Percentiles rank a stretch among this genome's conserved stretches.
Conservation (phyloP, 2,329 filamentous ascomycete species). For the Colletotrichum lini region DNA sequence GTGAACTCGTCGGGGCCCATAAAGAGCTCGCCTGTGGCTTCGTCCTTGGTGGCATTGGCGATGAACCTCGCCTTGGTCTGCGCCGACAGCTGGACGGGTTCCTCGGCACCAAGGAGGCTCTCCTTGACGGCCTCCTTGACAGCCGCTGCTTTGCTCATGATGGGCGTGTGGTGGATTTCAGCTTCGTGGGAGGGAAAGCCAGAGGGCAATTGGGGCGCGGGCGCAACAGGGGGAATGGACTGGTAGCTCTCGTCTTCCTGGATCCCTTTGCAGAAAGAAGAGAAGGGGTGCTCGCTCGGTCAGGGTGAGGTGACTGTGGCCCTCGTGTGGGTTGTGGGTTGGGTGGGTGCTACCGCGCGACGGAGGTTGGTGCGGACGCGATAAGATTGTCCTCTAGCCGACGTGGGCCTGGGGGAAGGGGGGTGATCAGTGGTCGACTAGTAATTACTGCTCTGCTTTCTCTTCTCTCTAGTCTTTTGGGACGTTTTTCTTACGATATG, state of each 20-base stretch:
- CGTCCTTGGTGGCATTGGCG: slow-evolving; percentile 81
- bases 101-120: slow-evolving; percentile 76
- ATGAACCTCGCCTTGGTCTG: slow-evolving; percentile 84
- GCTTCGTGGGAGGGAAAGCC: slow-evolving; percentile 10
- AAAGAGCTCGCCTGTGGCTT: slow-evolving; percentile 81
- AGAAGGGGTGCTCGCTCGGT: slow-evolving; percentile 18
- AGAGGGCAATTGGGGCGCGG: neutral
- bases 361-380: slow-evolving; percentile 23
- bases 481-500: slow-evolving; percentile 14
- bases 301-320: slow-evolving; percentile 32
- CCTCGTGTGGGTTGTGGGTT: slow-evolving; percentile 38
- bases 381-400: slow-evolving; percentile 33
- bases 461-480: slow-evolving; percentile 8
- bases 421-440: neutral
- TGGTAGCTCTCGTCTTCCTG: slow-evolving; percentile 24
- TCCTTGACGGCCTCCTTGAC: slow-evolving; percentile 84
- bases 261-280: slow-evolving; percentile 20
- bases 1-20: slow-evolving; percentile 92
- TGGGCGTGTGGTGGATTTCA: slow-evolving; percentile 38
- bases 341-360: slow-evolving; percentile 30
- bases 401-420: slow-evolving; percentile 10
- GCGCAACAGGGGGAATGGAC: slow-evolving; percentile 16
- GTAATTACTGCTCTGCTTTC: neutral
- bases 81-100: slow-evolving; percentile 75
- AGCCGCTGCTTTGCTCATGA: slow-evolving; percentile 60